Evolutionary conservation across 2,329 filamentous ascomycete species (phyloP).

Genomic region (Triangularia setosa): DNA sequence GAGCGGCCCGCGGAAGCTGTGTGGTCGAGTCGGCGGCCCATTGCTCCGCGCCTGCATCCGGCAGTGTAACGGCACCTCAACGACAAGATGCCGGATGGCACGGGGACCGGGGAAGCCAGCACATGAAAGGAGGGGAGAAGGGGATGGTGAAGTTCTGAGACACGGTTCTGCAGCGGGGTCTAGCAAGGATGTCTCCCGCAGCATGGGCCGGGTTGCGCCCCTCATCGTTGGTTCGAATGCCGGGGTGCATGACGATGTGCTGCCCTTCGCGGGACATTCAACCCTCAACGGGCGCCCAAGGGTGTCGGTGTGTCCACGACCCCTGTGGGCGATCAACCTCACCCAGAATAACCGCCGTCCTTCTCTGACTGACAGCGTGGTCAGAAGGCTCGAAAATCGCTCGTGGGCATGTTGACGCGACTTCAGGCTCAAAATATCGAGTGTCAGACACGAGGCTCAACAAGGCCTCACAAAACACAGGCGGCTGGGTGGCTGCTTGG

Average conservation of each 20-base stretch:
- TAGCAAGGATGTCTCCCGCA: constrained; percentile 11
- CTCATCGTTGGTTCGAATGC: constrained; percentile 11
- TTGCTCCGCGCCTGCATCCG: constrained; percentile 13
- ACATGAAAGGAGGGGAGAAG: background rate
- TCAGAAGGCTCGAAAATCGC: background rate
- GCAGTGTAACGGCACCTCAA: constrained; percentile 5
- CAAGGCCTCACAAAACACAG: background rate
- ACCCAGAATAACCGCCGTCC: constrained; percentile 44
- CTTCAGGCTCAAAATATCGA: constrained; percentile 21
- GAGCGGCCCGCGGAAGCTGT: background rate
- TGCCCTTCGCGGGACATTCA: background rate
- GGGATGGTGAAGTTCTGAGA: constrained; percentile 10
- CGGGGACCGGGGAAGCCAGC: background rate
- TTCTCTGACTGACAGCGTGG: constrained; percentile 44
- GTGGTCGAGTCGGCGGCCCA: background rate
- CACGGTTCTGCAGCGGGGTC: background rate
- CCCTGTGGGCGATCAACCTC: constrained; percentile 43
- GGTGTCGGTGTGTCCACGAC: constrained; percentile 3
- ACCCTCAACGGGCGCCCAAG: background rate
- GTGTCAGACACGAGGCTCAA: background rate
- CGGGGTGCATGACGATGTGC: constrained; percentile 3
- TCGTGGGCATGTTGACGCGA: constrained; percentile 15
- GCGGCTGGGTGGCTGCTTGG: background rate
- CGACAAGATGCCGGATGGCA: background rate
- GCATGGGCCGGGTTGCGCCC: constrained; percentile 2